Percentiles rank a stretch among this genome's conserved stretches.
Conservation (phyloP, 1,139 yeast species). For the Blastobotrys proliferans region DNA sequence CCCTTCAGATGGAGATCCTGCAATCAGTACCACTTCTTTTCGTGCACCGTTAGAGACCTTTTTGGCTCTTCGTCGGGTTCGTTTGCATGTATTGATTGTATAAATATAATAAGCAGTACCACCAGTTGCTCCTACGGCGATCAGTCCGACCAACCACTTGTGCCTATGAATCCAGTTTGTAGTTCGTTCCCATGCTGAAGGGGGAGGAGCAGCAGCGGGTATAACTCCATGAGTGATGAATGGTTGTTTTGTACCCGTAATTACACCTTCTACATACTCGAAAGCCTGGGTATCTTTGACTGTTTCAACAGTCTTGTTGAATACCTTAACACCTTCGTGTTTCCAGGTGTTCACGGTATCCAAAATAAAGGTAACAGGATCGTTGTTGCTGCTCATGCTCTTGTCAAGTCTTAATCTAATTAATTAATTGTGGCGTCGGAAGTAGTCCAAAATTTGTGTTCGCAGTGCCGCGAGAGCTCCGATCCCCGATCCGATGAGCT, state of each 20-base stretch:
- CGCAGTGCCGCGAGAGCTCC: too few species aligned
- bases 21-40: conserved; percentile 64
- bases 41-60: conserved; percentile 67
- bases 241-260: conserved; percentile 14
- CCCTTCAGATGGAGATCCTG: conserved; percentile 79
- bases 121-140: conserved; percentile 22
- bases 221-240: too few species aligned
- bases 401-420: too few species aligned
- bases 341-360: conserved; percentile 25
- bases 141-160: conserved; percentile 24
- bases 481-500: too few species aligned
- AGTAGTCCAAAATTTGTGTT: too few species aligned
- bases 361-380: conserved; percentile 28
- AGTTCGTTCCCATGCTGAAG: conserved; percentile 22
- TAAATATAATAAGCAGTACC: conserved; percentile 22
- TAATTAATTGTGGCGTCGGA: too few species aligned
- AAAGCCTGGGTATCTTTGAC: conserved; percentile 23
- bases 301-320: conserved; percentile 23
- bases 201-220: conserved; percentile 22
- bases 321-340: conserved; percentile 23
- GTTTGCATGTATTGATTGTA: conserved; percentile 16
- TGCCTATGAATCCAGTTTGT: conserved; percentile 29
- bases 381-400: conserved; percentile 14
- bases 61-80: conserved; percentile 50
- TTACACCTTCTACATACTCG: conserved; percentile 18